Conservation (phyloP, 495 filamentous ascomycete genomes). For the Podospora sp. region DNA sequence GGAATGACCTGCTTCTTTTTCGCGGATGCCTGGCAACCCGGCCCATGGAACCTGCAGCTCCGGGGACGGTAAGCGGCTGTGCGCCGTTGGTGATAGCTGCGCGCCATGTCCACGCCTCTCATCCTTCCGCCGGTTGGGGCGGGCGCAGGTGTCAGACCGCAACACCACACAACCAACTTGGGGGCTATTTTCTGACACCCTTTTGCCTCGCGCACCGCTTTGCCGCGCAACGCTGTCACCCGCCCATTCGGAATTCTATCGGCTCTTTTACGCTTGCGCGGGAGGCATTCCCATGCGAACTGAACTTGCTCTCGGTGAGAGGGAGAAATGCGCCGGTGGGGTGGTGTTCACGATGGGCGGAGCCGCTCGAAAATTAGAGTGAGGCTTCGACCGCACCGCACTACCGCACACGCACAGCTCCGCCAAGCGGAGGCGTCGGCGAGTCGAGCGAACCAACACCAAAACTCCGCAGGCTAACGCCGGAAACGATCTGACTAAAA, state of each 20-base stretch:
- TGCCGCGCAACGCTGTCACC: not conserved
- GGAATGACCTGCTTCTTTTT: not conserved
- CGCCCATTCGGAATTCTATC: not conserved
- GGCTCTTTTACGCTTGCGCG: not conserved
- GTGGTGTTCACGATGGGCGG: not conserved
- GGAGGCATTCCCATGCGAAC: no score
- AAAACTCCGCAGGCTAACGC: constrained; percentile 6
- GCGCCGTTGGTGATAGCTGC: not conserved
- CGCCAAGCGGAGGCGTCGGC: not conserved
- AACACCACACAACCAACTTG: not conserved
- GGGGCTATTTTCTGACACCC: not conserved
- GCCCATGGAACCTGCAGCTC: not conserved
- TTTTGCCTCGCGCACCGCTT: no score
- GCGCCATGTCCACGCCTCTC: not conserved
- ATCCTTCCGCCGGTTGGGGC: not conserved
- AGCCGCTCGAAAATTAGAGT: not conserved
- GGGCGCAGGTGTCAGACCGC: not conserved
- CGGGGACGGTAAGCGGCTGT: not conserved
- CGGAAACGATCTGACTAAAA: constrained; percentile 6
- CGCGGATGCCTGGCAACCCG: not conserved
- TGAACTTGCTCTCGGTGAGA: no score
- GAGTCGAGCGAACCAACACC: not conserved
- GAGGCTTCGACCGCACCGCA: not conserved
- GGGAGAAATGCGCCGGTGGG: not conserved
- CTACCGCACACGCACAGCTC: not conserved